Conservation (phyloP, 2,329 filamentous ascomycete species). For the Paramyrothecium roridum region DNA sequence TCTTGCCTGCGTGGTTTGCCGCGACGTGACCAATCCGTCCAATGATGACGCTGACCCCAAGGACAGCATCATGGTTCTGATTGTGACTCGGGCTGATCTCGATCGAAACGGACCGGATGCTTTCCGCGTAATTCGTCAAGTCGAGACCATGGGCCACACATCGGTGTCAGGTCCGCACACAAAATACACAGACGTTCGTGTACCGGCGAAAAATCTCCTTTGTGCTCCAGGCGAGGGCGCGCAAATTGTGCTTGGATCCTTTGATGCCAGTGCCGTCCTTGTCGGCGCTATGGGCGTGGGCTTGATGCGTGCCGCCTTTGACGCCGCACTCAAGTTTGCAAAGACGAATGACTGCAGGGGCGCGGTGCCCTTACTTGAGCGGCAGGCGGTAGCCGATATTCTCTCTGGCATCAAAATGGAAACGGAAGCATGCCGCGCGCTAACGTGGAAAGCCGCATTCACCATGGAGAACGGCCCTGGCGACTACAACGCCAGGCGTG, state of each 20-base stretch:
- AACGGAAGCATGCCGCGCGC: constrained; percentile 42
- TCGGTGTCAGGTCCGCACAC: constrained; percentile 47
- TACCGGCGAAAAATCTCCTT: constrained; percentile 44
- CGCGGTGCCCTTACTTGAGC: constrained; percentile 38
- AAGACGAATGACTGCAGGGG: constrained; percentile 43
- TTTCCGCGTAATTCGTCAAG: constrained; percentile 43
- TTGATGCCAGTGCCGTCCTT: constrained; percentile 41
- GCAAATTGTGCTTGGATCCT: constrained; percentile 36
- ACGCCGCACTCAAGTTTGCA: constrained; percentile 46
- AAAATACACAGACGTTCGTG: constrained; percentile 41
- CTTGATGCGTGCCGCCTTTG: constrained; percentile 51
- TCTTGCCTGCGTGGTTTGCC: constrained; percentile 49
- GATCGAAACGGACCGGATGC: constrained; percentile 36
- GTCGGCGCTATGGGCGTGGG: constrained; percentile 53
- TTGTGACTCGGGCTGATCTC: constrained; percentile 46
- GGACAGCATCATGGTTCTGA: constrained; percentile 40
- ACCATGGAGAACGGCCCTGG: constrained; percentile 37
- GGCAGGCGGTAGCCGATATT: constrained; percentile 49
- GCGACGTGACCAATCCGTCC: constrained; percentile 24
- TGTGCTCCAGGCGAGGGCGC: constrained; percentile 40
- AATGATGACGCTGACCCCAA: constrained; percentile 14
- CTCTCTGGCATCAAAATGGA: constrained; percentile 50
- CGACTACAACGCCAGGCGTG: constrained; percentile 34
- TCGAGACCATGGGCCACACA: constrained; percentile 41
- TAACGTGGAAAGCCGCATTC: constrained; percentile 51